These are phyloP conservation scores for Globisporangium nodosum DNA, from an alignment of 352 stramenopile species.

Conservation along the genomic window DNA sequence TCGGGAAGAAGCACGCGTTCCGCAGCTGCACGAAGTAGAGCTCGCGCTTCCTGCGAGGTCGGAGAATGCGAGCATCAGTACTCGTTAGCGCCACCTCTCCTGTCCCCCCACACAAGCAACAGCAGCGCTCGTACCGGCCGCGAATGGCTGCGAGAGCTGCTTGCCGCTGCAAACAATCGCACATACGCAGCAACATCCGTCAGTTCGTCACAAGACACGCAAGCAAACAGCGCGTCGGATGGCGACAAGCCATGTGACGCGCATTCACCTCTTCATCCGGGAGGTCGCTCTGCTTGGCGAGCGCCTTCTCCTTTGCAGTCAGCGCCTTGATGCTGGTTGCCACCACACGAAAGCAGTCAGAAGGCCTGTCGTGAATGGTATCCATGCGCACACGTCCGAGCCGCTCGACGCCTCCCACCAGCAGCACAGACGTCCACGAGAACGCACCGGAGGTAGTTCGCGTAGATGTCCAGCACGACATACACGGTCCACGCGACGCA, in stretches of 20 bases:
- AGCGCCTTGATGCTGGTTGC: slow-evolving; percentile 50
- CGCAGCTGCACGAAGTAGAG: slow-evolving; percentile 75
- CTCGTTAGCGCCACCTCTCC: not conserved
- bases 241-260: not conserved
- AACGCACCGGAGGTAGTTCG: slow-evolving; percentile 61
- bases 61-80: not conserved
- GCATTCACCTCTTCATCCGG: slow-evolving; percentile 42
- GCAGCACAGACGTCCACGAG: not conserved
- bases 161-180: slow-evolving; percentile 22
- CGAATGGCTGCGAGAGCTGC: slow-evolving; percentile 38
- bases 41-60: slow-evolving; percentile 43
- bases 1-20: slow-evolving; percentile 77
- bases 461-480: slow-evolving; percentile 74
- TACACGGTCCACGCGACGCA: slow-evolving; percentile 71
- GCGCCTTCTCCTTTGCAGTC: slow-evolving; percentile 49
- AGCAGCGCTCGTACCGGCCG: slow-evolving; percentile 22
- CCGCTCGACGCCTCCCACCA: not conserved
- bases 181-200: slow-evolving; percentile 1
- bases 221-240: too few relatives aligned
- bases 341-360: not conserved
- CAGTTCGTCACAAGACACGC: not conserved
- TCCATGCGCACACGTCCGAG: too few relatives aligned
- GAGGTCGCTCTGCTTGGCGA: slow-evolving; percentile 43
- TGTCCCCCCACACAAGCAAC: not conserved
- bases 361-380: not conserved